A percentile compares a stretch with the other conserved stretches of the same genome.
Conservation (phyloP, 1,139 yeast species). For the Kluyveromyces sp. region DNA sequence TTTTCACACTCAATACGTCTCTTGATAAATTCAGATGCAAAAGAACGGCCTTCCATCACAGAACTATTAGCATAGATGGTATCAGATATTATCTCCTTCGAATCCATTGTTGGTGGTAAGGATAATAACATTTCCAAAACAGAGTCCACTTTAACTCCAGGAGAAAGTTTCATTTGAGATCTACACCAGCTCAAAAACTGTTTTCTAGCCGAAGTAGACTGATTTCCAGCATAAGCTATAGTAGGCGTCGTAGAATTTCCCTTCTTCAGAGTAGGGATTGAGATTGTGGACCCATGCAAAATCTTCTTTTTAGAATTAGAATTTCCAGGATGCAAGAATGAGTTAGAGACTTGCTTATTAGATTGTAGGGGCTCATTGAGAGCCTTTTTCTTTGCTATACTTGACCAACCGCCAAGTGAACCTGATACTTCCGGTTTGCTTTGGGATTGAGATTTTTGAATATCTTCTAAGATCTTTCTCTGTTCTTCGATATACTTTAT, state of each 20-base stretch:
- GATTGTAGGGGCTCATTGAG: neutral
- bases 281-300: slow-evolving; percentile 2
- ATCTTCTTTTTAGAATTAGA: slow-evolving; percentile 8
- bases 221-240: slow-evolving; percentile 28
- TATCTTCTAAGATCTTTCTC: slow-evolving; percentile 23
- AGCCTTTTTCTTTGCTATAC: slow-evolving; percentile 17
- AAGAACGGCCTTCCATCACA: slow-evolving; percentile 91
- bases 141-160: slow-evolving; percentile 68
- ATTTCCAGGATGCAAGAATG: neutral
- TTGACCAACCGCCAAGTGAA: slow-evolving; percentile 22
- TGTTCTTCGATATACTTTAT: slow-evolving; percentile 23
- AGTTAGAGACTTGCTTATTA: neutral
- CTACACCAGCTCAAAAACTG: slow-evolving; percentile 86
- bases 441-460: slow-evolving; percentile 15
- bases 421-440: slow-evolving; percentile 3
- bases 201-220: slow-evolving; percentile 38
- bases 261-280: slow-evolving; percentile 21
- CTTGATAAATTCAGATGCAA: slow-evolving; percentile 82
- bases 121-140: slow-evolving; percentile 73
- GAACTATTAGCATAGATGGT: slow-evolving; percentile 86
- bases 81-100: slow-evolving; percentile 82
- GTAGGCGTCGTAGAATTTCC: slow-evolving; percentile 31
- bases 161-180: slow-evolving; percentile 61
- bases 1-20: slow-evolving; percentile 67
- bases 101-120: slow-evolving; percentile 65